These are phyloP conservation scores for Colletotrichum shisoi DNA, from an alignment of 2,329 filamentous ascomycete genomes.

Conservation along the genomic window DNA sequence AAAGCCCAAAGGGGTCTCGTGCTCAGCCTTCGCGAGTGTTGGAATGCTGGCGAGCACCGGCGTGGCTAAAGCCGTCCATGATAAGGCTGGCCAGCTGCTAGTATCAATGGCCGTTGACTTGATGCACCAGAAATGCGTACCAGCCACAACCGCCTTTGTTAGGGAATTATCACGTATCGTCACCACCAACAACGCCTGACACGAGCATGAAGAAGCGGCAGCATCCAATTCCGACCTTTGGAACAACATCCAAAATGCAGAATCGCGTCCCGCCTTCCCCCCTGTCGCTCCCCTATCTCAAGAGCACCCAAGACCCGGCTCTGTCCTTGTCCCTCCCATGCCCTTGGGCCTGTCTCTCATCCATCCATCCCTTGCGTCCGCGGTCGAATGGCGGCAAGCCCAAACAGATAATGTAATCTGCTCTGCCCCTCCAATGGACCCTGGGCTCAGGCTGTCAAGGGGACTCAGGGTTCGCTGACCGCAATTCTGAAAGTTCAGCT, in stretches of 20 bases:
- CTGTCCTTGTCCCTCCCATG: constrained; percentile 13
- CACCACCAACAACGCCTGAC: neutral
- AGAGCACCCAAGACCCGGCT: neutral
- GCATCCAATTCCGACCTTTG: constrained; percentile 3
- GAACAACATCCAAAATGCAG: neutral
- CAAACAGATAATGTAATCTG: constrained; percentile 34
- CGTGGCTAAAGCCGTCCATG: neutral
- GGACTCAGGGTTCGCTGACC: constrained; percentile 21
- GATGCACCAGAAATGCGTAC: neutral
- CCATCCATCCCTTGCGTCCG: constrained; percentile 28
- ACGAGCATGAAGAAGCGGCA: neutral
- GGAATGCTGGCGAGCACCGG: neutral
- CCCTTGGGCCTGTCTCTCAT: constrained; percentile 15
- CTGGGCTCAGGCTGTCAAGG: constrained; percentile 2
- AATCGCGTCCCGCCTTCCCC: constrained; percentile 15
- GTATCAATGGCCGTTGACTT: too few relatives aligned
- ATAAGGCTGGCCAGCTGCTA: neutral
- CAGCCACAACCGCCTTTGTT: neutral
- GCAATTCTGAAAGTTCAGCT: constrained; percentile 8
- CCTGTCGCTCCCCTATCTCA: constrained; percentile 14
- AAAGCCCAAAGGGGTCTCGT: neutral
- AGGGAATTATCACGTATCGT: neutral
- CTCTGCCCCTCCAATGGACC: constrained; percentile 35
- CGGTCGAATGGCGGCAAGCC: constrained; percentile 33
- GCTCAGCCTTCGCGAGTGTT: neutral